Evolutionary conservation across 1,139 yeast genomes (phyloP).

Genomic region (Kluyveromyces sp.): DNA sequence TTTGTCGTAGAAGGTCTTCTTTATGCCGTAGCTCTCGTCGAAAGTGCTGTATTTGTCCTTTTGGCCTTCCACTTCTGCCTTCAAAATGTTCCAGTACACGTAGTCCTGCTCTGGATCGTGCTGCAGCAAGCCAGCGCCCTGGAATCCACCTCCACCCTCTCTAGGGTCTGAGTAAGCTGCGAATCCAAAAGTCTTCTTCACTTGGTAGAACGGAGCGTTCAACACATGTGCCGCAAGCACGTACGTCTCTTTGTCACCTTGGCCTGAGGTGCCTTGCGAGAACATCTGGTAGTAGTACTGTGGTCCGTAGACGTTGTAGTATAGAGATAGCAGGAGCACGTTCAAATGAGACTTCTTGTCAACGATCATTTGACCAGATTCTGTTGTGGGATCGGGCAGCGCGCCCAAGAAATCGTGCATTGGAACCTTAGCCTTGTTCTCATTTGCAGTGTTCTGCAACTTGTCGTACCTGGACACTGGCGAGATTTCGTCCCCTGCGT

Average conservation of each 20-base stretch:
- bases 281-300: slow-evolving; percentile 46
- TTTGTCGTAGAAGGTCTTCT: slow-evolving; percentile 12
- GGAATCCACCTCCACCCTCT: slow-evolving; percentile 23
- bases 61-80: slow-evolving; percentile 9
- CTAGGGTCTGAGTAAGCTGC: slow-evolving; percentile 34
- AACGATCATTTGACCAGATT: slow-evolving; percentile 52
- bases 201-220: slow-evolving; percentile 47
- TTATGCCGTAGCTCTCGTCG: slow-evolving; percentile 15
- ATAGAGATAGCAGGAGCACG: slow-evolving; percentile 46
- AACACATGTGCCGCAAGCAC: slow-evolving; percentile 52
- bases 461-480: slow-evolving; percentile 21
- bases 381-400: slow-evolving; percentile 54
- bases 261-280: slow-evolving; percentile 55
- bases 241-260: slow-evolving; percentile 60
- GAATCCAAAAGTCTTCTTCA: slow-evolving; percentile 41
- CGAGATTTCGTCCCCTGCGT: slow-evolving; percentile 21
- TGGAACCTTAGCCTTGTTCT: slow-evolving; percentile 24
- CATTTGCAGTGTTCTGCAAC: not conserved
- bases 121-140: slow-evolving; percentile 41
- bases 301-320: slow-evolving; percentile 52
- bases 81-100: slow-evolving; percentile 24
- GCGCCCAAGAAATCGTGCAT: slow-evolving; percentile 51
- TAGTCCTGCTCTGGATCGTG: slow-evolving; percentile 39
- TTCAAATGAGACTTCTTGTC: slow-evolving; percentile 45
- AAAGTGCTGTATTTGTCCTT: slow-evolving; percentile 10